A percentile compares a stretch with the other conserved stretches of the same genome.
phyloP scores from a whole-genome alignment of 768 basidiomycete species.

The Termitomyces bulborhizus region DNA sequence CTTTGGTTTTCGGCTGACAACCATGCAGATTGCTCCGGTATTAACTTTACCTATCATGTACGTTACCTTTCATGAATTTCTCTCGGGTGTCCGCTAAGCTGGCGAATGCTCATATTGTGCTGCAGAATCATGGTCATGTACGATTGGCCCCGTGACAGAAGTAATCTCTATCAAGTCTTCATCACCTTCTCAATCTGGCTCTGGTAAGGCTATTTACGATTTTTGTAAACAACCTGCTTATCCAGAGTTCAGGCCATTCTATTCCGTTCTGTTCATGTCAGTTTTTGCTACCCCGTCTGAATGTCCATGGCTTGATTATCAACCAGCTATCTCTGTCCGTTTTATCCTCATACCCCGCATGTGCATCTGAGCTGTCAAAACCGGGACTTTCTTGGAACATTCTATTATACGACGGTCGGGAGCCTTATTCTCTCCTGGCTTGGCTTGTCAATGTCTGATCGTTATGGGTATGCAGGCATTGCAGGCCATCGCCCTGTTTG shows the following conservation, averaged over 20 bases:
- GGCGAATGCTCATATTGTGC: neutral
- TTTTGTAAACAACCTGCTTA: conserved; percentile 7
- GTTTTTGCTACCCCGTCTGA: conserved; percentile 9
- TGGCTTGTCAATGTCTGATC: conserved; percentile 1
- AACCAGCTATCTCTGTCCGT: conserved; percentile 34
- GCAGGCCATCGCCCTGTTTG: conserved; percentile 69
- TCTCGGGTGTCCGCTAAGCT: neutral
- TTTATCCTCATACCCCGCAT: conserved; percentile 22
- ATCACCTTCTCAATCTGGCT: conserved; percentile 55
- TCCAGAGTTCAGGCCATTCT: conserved; percentile 40
- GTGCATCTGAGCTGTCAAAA: conserved; percentile 26
- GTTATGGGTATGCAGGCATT: conserved; percentile 26
- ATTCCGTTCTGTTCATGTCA: conserved; percentile 52
- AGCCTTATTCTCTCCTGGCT: neutral
- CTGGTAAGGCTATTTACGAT: conserved; percentile 36
- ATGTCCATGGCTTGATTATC: conserved; percentile 1
- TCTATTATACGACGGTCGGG: conserved; percentile 43
- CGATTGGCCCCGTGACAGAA: conserved; percentile 64
- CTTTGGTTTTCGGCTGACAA: neutral
- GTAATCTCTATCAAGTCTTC: conserved; percentile 54
- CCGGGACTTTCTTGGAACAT: conserved; percentile 41
- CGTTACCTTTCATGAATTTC: conserved; percentile 4
- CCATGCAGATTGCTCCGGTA: conserved; percentile 43
- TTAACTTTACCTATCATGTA: conserved; percentile 57
- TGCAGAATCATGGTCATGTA: conserved; percentile 53